These are phyloP conservation scores for Annulohypoxylon maeteangense DNA, from an alignment of 495 filamentous ascomycete genomes.

Conservation along the genomic window DNA sequence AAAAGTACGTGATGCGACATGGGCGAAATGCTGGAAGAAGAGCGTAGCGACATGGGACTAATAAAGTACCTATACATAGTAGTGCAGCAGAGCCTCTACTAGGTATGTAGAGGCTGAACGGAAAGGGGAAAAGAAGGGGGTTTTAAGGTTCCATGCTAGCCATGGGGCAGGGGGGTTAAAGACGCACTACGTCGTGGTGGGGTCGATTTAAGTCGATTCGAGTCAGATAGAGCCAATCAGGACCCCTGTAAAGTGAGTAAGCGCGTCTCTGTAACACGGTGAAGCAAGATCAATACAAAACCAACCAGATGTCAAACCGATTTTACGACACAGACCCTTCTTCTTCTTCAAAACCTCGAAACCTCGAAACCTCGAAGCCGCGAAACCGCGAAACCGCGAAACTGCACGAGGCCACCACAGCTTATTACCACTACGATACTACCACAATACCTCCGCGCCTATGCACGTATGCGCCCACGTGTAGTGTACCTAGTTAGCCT, in stretches of 20 bases:
- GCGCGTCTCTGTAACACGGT: constrained; percentile 46
- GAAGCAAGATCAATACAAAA: constrained; percentile 47
- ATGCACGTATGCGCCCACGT: not conserved
- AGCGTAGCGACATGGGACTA: not conserved
- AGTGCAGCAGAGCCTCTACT: too few species aligned
- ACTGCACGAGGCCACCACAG: constrained; percentile 21
- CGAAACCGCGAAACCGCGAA: constrained; percentile 28
- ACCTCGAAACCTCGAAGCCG: not conserved
- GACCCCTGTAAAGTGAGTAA: constrained; percentile 37
- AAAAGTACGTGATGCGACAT: constrained; percentile 1
- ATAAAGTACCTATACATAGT: constrained; percentile 9
- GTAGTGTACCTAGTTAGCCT: constrained; percentile 1
- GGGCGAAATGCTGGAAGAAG: not conserved
- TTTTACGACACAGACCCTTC: constrained; percentile 42
- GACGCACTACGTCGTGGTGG: constrained; percentile 31
- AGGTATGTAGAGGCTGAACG: constrained; percentile 33
- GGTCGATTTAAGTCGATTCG: not conserved
- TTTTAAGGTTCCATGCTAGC: constrained; percentile 31
- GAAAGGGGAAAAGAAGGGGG: constrained; percentile 31
- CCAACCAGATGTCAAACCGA: constrained; percentile 45
- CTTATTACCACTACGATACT: not conserved
- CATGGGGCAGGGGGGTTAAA: constrained; percentile 38
- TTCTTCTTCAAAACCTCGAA: constrained; percentile 11
- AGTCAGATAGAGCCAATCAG: constrained; percentile 27
- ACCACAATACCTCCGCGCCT: not conserved